Conservation (phyloP, 306 rosid species). For the Medicago arabica region DNA sequence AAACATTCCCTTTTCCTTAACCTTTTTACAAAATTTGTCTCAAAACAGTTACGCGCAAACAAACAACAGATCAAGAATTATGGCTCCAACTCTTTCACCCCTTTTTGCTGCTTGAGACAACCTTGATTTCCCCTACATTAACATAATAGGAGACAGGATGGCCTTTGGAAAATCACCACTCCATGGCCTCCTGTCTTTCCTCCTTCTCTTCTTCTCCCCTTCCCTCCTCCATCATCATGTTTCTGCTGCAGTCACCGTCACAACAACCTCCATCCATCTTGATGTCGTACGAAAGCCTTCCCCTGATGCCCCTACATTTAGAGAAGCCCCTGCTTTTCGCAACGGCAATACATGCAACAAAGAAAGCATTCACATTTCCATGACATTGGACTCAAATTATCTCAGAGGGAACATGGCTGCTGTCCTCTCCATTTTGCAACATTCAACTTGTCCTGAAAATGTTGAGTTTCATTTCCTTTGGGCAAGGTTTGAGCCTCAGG, state of each 20-base stretch:
- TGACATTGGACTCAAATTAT: slow-evolving; percentile 90
- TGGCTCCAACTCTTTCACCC: slow-evolving; percentile 61
- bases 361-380: slow-evolving; percentile 69
- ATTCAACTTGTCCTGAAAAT: slow-evolving; percentile 77
- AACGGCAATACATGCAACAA: slow-evolving; percentile 61
- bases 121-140: slow-evolving; percentile 33
- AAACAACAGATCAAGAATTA: slow-evolving; percentile 26
- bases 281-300: slow-evolving; percentile 60
- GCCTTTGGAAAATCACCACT: slow-evolving; percentile 52
- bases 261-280: slow-evolving; percentile 45
- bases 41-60: slow-evolving; percentile 28
- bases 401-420: slow-evolving; percentile 87
- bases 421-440: slow-evolving; percentile 74
- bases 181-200: slow-evolving; percentile 65
- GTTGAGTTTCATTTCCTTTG: slow-evolving; percentile 81
- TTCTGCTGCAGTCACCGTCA: slow-evolving; percentile 3
- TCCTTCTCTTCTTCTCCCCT: slow-evolving; percentile 10
- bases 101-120: slow-evolving; percentile 36
- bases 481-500: slow-evolving; percentile 64
- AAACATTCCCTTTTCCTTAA: slow-evolving; percentile 33
- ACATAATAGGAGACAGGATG: slow-evolving; percentile 68
- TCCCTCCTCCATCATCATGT: not conserved
- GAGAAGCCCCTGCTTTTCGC: slow-evolving; percentile 77
- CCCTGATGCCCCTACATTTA: slow-evolving; percentile 52
- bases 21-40: slow-evolving; percentile 43